These are phyloP conservation scores for Fomitopsis betulina DNA, from an alignment of 1,284 basidiomycete species.

Conservation along the genomic window DNA sequence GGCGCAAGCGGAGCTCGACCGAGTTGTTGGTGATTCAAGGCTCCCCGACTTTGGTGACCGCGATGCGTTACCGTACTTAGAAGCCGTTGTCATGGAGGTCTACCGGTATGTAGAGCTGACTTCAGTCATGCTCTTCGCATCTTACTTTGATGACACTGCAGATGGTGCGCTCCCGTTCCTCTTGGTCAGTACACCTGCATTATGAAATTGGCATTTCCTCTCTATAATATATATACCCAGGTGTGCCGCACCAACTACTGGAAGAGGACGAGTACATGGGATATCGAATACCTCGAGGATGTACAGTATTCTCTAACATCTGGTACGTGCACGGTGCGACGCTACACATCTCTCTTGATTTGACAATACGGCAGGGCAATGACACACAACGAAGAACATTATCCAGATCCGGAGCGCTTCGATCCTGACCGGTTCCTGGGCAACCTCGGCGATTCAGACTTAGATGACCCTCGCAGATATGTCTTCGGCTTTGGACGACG, in stretches of 20 bases:
- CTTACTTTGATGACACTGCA: background rate
- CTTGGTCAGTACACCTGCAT: slow-evolving; percentile 13
- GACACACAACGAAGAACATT: slow-evolving; percentile 12
- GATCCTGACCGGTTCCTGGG: slow-evolving; percentile 17
- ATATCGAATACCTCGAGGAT: slow-evolving; percentile 40
- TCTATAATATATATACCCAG: slow-evolving; percentile 12
- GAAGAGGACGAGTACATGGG: slow-evolving; percentile 46
- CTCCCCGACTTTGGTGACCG: slow-evolving; percentile 45
- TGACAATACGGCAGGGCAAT: slow-evolving; percentile 13
- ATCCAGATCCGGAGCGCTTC: slow-evolving; percentile 17
- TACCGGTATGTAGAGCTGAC: slow-evolving; percentile 31
- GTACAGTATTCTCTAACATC: slow-evolving; percentile 44
- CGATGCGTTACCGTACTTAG: slow-evolving; percentile 47
- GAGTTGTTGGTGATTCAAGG: slow-evolving; percentile 38
- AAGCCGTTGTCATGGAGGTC: slow-evolving; percentile 45
- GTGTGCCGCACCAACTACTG: slow-evolving; percentile 45
- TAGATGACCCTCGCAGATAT: slow-evolving; percentile 11
- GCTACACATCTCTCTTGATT: background rate
- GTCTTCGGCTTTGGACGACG: slow-evolving; percentile 22
- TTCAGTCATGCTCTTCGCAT: background rate
- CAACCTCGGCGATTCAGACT: slow-evolving; percentile 9
- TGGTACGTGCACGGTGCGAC: slow-evolving; percentile 27
- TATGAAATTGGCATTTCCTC: background rate
- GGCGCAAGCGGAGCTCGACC: slow-evolving; percentile 30
- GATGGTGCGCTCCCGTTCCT: slow-evolving; percentile 23